Evolutionary conservation across 352 stramenopile species (phyloP).

Genomic region (Phytopythium ostracodes): DNA sequence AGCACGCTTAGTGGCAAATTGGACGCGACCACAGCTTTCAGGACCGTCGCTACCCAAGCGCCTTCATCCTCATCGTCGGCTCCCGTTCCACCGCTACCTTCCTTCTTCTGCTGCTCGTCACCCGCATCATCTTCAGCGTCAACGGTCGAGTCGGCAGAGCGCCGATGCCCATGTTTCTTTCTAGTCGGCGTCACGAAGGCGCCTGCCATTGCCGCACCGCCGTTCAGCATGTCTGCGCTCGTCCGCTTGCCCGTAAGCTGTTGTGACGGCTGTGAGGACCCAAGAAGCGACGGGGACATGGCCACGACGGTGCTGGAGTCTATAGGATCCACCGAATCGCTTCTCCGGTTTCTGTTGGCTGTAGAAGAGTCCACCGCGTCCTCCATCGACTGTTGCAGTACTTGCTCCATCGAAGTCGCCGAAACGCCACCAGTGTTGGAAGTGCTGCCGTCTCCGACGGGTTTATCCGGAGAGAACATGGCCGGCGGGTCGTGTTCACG

Average conservation of each 20-base stretch:
- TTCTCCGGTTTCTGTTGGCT: background rate
- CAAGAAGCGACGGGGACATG: background rate
- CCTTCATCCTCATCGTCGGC: background rate
- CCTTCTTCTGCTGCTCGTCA: background rate
- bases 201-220: background rate
- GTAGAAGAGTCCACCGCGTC: background rate
- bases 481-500: background rate
- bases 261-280: background rate
- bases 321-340: background rate
- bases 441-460: background rate
- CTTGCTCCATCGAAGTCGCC: conserved; percentile 1
- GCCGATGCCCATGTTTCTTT: background rate
- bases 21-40: conserved; percentile 32
- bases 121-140: background rate
- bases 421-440: background rate
- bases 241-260: background rate
- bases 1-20: conserved; percentile 36
- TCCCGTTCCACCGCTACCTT: background rate
- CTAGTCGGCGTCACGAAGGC: background rate
- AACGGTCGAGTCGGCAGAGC: background rate
- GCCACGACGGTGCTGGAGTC: background rate
- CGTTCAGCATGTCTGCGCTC: background rate
- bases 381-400: background rate
- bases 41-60: conserved; percentile 8
- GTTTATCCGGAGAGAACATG: background rate